Evolutionary conservation across 2,329 filamentous ascomycete species (phyloP).

Genomic region (Fusarium sublunatum): DNA sequence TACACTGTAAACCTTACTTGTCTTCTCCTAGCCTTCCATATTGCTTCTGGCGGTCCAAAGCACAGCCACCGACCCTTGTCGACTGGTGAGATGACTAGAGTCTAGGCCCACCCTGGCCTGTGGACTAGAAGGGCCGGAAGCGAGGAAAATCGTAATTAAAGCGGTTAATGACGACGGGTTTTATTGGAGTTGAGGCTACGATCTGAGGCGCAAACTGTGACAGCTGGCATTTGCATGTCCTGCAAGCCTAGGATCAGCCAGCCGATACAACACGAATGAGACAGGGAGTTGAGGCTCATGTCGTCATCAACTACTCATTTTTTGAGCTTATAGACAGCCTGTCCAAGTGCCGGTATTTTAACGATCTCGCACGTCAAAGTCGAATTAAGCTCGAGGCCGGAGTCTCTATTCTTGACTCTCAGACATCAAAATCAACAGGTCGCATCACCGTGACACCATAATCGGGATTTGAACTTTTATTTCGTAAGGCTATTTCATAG

Average conservation of each 20-base stretch:
- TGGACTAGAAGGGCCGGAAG: constrained; percentile 11
- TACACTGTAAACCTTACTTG: background rate
- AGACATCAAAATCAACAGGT: too few species aligned
- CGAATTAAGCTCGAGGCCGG: too few species aligned
- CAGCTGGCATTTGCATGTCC: background rate
- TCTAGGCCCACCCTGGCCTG: constrained; percentile 17
- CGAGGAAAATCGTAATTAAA: constrained; percentile 33
- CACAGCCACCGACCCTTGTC: constrained; percentile 9
- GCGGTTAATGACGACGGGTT: constrained; percentile 1
- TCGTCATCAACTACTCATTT: too few species aligned
- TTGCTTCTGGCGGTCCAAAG: constrained; percentile 12
- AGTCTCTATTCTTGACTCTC: too few species aligned
- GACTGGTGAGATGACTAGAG: constrained; percentile 14
- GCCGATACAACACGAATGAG: too few species aligned
- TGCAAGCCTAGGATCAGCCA: background rate
- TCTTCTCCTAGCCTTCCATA: constrained; percentile 11
- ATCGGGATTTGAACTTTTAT: too few species aligned
- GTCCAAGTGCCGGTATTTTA: too few species aligned
- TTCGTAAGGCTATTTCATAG: too few species aligned
- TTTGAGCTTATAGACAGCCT: too few species aligned
- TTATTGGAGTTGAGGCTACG: constrained; percentile 1
- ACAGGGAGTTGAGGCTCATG: too few species aligned
- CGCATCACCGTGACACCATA: too few species aligned
- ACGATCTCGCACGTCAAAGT: too few species aligned
- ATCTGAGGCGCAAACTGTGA: constrained; percentile 17